Evolutionary conservation across 805 yeast genomes (phyloP).

Genomic region (Saccharomycopsis amapae): DNA sequence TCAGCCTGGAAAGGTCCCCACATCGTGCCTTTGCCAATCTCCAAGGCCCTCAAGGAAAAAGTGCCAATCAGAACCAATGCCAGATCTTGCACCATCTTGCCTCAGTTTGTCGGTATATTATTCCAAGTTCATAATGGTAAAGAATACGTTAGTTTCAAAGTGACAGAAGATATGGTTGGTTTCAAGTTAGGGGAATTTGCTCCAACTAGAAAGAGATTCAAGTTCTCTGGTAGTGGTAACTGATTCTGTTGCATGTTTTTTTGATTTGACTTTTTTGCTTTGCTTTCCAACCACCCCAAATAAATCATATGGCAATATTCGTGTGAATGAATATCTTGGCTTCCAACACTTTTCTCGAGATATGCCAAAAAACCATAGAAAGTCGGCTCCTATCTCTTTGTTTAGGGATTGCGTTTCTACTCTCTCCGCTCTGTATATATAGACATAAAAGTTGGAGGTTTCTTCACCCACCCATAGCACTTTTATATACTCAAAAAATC

Average conservation of each 20-base stretch:
- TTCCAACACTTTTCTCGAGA: no score
- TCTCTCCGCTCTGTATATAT: no score
- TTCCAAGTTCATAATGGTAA: slow-evolving; percentile 96
- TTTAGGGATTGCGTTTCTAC: no score
- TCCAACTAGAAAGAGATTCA: slow-evolving; percentile 83
- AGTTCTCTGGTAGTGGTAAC: slow-evolving; percentile 48
- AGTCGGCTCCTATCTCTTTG: no score
- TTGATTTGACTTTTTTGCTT: not conserved
- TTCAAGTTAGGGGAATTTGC: slow-evolving; percentile 92
- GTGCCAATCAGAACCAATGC: slow-evolving; percentile 95
- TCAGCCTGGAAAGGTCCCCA: slow-evolving; percentile 78
- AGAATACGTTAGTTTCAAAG: slow-evolving; percentile 80
- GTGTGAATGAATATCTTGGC: no score
- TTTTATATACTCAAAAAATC: no score
- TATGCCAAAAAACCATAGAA: no score
- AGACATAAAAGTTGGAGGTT: no score
- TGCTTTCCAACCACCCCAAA: not conserved
- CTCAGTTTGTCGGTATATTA: slow-evolving; percentile 90
- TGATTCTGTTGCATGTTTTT: not conserved
- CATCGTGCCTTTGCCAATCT: slow-evolving; percentile 90
- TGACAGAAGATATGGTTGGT: slow-evolving; percentile 96
- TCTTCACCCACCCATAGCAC: no score
- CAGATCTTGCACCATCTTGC: slow-evolving; percentile 87
- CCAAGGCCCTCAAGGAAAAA: slow-evolving; percentile 71
- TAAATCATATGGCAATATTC: no score